Evolutionary conservation across 2,329 filamentous ascomycete genomes (phyloP).

Genomic region (Lasiodiplodia gonubiensis): DNA sequence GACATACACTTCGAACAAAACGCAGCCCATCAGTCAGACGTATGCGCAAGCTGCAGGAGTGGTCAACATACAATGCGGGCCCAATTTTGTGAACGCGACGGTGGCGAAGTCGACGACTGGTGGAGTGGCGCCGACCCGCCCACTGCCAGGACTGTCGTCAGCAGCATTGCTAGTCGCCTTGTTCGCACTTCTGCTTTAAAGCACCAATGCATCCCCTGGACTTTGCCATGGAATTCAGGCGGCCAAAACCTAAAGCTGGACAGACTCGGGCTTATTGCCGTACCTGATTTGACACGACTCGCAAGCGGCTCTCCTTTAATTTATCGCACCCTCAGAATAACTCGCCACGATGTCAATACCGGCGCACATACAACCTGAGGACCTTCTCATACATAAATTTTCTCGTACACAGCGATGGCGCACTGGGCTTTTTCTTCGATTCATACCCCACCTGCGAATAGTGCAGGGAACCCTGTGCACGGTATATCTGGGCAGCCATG

Average conservation of each 20-base stretch:
- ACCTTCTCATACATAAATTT: slow-evolving; percentile 16
- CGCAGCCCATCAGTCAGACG: slow-evolving; percentile 68
- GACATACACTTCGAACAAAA: slow-evolving; percentile 67
- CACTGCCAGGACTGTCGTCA: slow-evolving; percentile 11
- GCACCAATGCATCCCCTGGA: not conserved
- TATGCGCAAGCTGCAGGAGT: slow-evolving; percentile 75
- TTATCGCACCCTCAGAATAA: slow-evolving; percentile 17
- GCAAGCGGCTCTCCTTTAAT: slow-evolving; percentile 19
- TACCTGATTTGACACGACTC: slow-evolving; percentile 14
- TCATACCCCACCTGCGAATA: slow-evolving; percentile 19
- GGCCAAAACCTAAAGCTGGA: slow-evolving; percentile 1
- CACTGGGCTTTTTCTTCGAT: slow-evolving; percentile 17
- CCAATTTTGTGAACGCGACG: slow-evolving; percentile 58
- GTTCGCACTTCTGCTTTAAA: slow-evolving; percentile 14
- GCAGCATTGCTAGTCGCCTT: slow-evolving; percentile 19
- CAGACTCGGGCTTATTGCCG: slow-evolving; percentile 9
- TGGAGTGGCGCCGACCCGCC: not conserved
- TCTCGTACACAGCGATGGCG: slow-evolving; percentile 19
- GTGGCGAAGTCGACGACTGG: slow-evolving; percentile 48
- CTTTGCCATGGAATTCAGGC: not conserved
- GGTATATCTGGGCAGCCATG: not conserved
- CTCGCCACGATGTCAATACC: slow-evolving; percentile 19
- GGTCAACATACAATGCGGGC: slow-evolving; percentile 70
- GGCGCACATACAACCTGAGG: not conserved
- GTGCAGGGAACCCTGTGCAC: not conserved